phyloP scores from a whole-genome alignment of 352 stramenopile genomes.

The Globisporangium orthogonon region DNA sequence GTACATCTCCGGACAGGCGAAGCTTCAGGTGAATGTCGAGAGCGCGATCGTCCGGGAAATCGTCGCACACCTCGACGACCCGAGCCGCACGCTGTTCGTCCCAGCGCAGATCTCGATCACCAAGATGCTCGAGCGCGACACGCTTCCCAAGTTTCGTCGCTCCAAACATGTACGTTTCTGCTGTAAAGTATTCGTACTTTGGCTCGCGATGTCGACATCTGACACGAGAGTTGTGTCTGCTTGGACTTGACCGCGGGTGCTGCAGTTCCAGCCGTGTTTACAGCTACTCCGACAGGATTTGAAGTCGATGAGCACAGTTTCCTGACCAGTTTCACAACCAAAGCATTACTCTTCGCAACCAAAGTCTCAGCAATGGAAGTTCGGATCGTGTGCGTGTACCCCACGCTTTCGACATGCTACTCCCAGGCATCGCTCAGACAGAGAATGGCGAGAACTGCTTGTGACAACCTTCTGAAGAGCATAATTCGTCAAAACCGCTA shows the following conservation, averaged over 20 bases:
- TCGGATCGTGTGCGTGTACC: too few species aligned
- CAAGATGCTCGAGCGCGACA: slow-evolving; percentile 73
- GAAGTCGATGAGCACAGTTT: slow-evolving; percentile 1
- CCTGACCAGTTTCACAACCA: neutral
- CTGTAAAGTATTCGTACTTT: neutral
- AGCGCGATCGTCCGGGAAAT: slow-evolving; percentile 50
- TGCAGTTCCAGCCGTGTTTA: slow-evolving; percentile 30
- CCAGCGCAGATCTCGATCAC: slow-evolving; percentile 57
- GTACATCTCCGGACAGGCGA: slow-evolving; percentile 58
- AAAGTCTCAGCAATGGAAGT: neutral
- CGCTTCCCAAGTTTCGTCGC: slow-evolving; percentile 59
- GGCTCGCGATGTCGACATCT: too few species aligned
- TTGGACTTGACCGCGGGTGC: neutral
- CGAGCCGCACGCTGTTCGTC: slow-evolving; percentile 50
- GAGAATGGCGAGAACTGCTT: too few species aligned
- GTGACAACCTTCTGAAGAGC: neutral
- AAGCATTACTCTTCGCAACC: too few species aligned
- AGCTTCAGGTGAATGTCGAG: slow-evolving; percentile 71
- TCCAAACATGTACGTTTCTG: slow-evolving; percentile 52
- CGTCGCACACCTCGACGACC: slow-evolving; percentile 44
- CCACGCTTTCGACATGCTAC: too few species aligned
- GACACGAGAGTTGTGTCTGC: neutral
- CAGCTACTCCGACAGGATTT: slow-evolving; percentile 25
- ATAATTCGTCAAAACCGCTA: neutral
- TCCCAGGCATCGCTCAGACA: too few species aligned